Evolutionary conservation across 139 green algal species (phyloP).

Genomic region (Picochlorum costavermella): DNA sequence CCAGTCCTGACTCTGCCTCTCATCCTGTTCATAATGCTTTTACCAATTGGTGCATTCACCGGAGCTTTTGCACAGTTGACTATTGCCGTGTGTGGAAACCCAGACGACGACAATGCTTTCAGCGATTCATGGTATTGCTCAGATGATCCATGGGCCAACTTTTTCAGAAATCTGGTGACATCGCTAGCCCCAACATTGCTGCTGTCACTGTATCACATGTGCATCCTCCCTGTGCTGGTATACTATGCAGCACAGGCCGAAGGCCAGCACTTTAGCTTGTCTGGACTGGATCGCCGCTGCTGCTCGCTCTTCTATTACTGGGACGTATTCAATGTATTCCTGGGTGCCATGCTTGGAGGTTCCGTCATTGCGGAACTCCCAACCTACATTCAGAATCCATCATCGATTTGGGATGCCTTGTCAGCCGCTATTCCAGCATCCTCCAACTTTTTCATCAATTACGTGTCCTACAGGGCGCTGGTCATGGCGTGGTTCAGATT

Average conservation of each 20-base stretch:
- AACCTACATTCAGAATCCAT: slow-evolving; percentile 38
- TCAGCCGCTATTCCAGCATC: slow-evolving; percentile 62
- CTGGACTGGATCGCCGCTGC: slow-evolving; percentile 39
- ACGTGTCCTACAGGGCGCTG: slow-evolving; percentile 28
- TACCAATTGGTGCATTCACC: slow-evolving; percentile 41
- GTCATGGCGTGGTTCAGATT: slow-evolving; percentile 34
- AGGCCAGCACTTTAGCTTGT: slow-evolving; percentile 25
- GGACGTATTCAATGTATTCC: slow-evolving; percentile 52
- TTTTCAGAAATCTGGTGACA: slow-evolving; percentile 50
- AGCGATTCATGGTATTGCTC: slow-evolving; percentile 53
- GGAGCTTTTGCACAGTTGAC: slow-evolving; percentile 36
- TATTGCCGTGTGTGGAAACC: slow-evolving; percentile 35
- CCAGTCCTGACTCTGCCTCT: slow-evolving; percentile 35
- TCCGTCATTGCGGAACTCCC: slow-evolving; percentile 35
- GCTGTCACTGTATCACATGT: slow-evolving; percentile 70
- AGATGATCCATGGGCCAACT: slow-evolving; percentile 9
- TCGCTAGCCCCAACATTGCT: slow-evolving; percentile 63
- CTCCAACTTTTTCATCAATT: slow-evolving; percentile 87
- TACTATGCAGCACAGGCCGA: slow-evolving; percentile 44
- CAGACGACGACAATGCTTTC: neutral
- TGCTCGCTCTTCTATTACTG: slow-evolving; percentile 46
- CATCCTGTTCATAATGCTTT: slow-evolving; percentile 41
- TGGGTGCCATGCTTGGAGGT: slow-evolving; percentile 51
- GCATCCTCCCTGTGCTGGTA: slow-evolving; percentile 66
- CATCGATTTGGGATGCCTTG: slow-evolving; percentile 48